These are phyloP conservation scores for Phaeosphaeria sp. DNA, from an alignment of 2,329 filamentous ascomycete genomes.

Conservation along the genomic window DNA sequence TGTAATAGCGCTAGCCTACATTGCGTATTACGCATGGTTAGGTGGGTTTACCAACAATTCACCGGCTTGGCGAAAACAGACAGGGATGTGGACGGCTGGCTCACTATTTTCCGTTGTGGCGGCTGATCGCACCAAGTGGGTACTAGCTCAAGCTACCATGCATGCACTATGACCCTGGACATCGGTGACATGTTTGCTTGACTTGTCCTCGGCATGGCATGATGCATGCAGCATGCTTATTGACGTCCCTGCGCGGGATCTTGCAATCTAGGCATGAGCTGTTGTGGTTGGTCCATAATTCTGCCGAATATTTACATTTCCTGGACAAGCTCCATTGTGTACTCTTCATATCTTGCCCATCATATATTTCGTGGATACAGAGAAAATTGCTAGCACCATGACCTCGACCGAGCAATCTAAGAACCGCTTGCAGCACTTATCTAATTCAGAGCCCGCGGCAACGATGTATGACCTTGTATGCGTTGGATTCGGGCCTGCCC, in stretches of 20 bases:
- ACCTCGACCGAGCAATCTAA: conserved; percentile 22
- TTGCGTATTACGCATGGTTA: conserved; percentile 33
- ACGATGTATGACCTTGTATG: conserved; percentile 42
- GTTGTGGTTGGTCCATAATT: conserved; percentile 10
- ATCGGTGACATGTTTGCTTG: conserved; percentile 26
- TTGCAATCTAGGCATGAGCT: conserved; percentile 8
- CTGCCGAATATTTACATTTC: conserved; percentile 4
- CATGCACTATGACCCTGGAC: conserved; percentile 12
- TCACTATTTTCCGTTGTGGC: conserved; percentile 23
- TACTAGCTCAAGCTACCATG: conserved; percentile 8
- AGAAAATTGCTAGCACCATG: conserved; percentile 21
- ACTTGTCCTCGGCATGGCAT: conserved; percentile 10
- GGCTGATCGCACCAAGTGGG: conserved; percentile 33
- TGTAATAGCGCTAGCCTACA: conserved; percentile 5
- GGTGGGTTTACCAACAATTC: conserved; percentile 23
- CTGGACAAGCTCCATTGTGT: conserved; percentile 4
- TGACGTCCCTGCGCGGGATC: conserved; percentile 19
- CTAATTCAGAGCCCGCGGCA: conserved; percentile 18
- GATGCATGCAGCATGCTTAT: conserved; percentile 12
- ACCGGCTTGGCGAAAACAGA: conserved; percentile 7
- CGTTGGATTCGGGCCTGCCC: conserved; percentile 45
- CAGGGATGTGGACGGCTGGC: not conserved
- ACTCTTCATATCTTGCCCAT: not conserved
- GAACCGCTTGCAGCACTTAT: conserved; percentile 15
- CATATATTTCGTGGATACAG: not conserved